A percentile compares a stretch with the other conserved stretches of the same genome.
phyloP scores from a whole-genome alignment of 768 basidiomycete species.

The Lentinula guzmanii region DNA sequence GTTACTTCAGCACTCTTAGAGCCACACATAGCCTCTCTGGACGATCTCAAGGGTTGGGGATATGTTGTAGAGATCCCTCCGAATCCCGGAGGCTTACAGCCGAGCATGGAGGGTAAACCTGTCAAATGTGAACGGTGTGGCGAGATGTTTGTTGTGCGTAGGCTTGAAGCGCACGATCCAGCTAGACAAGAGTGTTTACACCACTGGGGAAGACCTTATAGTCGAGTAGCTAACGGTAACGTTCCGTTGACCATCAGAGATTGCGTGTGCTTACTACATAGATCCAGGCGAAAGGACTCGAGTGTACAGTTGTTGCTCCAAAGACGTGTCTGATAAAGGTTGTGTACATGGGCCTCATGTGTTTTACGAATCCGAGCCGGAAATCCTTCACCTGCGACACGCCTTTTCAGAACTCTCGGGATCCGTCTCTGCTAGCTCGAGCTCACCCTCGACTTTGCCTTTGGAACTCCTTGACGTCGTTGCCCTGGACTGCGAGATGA shows the following conservation, averaged over 20 bases:
- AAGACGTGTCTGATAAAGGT: constrained; percentile 48
- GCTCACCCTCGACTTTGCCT: constrained; percentile 18
- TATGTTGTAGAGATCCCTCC: constrained; percentile 68
- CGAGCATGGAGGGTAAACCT: constrained; percentile 55
- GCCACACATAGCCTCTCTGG: constrained; percentile 50
- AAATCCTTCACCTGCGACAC: constrained; percentile 67
- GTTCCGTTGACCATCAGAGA: background rate
- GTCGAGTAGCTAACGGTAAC: constrained; percentile 60
- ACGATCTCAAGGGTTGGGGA: constrained; percentile 58
- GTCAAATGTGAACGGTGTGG: constrained; percentile 78
- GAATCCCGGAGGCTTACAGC: constrained; percentile 57
- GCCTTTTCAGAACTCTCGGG: constrained; percentile 50
- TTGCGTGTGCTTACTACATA: constrained; percentile 1
- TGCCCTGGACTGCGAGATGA: constrained; percentile 95
- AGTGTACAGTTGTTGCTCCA: constrained; percentile 71
- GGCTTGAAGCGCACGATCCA: constrained; percentile 25
- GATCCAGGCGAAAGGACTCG: constrained; percentile 60
- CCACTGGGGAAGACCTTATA: constrained; percentile 78
- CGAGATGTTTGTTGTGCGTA: constrained; percentile 58
- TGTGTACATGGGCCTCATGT: constrained; percentile 84
- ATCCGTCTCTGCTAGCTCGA: constrained; percentile 3
- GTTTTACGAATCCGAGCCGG: constrained; percentile 72
- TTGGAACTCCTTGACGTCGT: constrained; percentile 60
- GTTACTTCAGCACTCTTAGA: constrained; percentile 50
- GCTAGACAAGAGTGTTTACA: constrained; percentile 61